Base-by-base conservation (phyloP, 345 rosid genomes). In the Syzygium grande region DNA sequence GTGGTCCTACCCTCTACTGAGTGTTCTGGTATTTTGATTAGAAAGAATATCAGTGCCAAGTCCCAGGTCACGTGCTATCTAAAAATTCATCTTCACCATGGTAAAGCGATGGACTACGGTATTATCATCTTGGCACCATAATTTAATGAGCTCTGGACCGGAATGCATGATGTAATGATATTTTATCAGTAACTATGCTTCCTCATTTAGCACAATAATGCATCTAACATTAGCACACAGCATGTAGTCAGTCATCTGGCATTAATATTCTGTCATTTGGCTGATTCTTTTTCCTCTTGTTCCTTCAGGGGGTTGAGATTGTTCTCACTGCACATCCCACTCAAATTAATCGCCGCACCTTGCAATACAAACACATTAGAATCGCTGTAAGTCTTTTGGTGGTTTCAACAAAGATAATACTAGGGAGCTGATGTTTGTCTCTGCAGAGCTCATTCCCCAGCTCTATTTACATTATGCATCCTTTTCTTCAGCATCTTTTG, bases 251-350 rank as follows among this genome's bases (percentile, higher is more conserved):
- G 80, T 34, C 46, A 73, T 73, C 79, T 34, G 80, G 80, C 80
- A 19, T 73, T 73, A 73, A 22, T 73, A 17, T 73, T 73, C 80
- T 73, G 80, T 73, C 80, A 73, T 19, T 49, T 73, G 80, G 79
- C 80, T 73, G 46, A 73, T 73, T 19, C 41, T 19, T 73, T 34
- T 73, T 49, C 46, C 84, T 89, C 84, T 87, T 88, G 84, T 88
- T 73, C 29, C 55, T 89, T 90, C 94, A 97, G 97, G 99, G 94
- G 91, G 97, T 97, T 52, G 99, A 97, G 92, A 96, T 97, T 88
- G 99, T 97, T 91, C 99, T 97, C 78, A 97, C 99, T 85, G 99
- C 99, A 78, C 99, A 97, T 90, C 99, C 99, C 78, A 97, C 99
- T 90, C 99, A 97, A 93, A 97, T 97, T 87, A 95, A 95, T 87